Evolutionary conservation across 352 stramenopile species (phyloP), one percentile per base, ranked within the genome.

Genomic region (Globisporangium carolinianum): DNA sequence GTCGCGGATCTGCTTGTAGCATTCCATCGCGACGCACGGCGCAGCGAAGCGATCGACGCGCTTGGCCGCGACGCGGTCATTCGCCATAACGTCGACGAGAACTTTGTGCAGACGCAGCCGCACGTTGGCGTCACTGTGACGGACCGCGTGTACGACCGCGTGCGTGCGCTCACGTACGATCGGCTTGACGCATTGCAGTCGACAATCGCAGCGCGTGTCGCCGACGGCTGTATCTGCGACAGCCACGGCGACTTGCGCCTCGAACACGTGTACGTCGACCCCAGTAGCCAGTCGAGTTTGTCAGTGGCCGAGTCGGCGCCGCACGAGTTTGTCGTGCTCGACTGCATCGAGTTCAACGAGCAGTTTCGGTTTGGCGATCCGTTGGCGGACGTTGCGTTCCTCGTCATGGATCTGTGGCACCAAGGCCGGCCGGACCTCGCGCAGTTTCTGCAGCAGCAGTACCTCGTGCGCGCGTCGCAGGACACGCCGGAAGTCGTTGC

Each of bases 301-400:
- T 42, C 38, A 10, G 53, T 37, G 51, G 47, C 24, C 42, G 10
- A 24, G 24, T 24, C 11, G 11, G 17, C 50, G 8, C 42, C 37
- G 32, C 36, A n/a, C 51, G 38, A 66, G 43, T 70, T 85, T 49
- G 73, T 86, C 32, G 68, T 87, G 52, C 61, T 90, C 52, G 79
- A 90, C 48, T 87, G 79, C 63, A 87, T 90, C 56, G 79, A 90
- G 60, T 87, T 90, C 61, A 90, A 90, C 53, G 79, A 90, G 68
- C 75, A 87, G 55, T 87, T 90, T 65, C 75, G 79, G 0, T 90
- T 76, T 54, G 74, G 75, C 42, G 79, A 90, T 52, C 75, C 77
- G 47, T 55, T 90, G 4, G 75, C 76, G 15, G 79, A 90, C 58
- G 71, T 75, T 14, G 79, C 79, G 47, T 90, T 90, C 60, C 61